phyloP scores from a whole-genome alignment of 2,329 filamentous ascomycete genomes.

The Colletotrichum gloeosporioides region DNA sequence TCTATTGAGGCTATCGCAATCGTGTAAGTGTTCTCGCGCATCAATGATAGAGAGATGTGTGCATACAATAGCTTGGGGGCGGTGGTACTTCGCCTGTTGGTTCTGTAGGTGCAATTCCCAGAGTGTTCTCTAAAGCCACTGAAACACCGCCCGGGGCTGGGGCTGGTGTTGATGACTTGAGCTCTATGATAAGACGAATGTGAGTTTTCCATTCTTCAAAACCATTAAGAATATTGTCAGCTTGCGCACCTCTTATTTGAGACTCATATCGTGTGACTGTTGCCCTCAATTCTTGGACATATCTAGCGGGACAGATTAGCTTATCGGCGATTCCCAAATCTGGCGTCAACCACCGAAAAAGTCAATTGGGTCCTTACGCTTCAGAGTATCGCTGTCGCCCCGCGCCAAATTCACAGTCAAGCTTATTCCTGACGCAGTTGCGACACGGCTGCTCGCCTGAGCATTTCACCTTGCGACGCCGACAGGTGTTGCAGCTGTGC shows the following conservation, averaged over 20 bases:
- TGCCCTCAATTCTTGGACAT: constrained; percentile 14
- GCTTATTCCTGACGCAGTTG: constrained; percentile 35
- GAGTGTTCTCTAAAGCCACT: background rate
- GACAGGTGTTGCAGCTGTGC: constrained; percentile 26
- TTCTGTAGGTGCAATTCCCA: constrained; percentile 13
- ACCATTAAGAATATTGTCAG: fast-evolving
- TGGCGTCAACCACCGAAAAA: background rate
- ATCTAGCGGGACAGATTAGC: background rate
- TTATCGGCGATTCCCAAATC: background rate
- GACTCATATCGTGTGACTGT: constrained; percentile 6
- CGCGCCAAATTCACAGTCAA: constrained; percentile 35
- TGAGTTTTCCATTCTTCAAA: background rate
- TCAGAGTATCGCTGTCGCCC: constrained; percentile 20
- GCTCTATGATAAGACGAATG: background rate
- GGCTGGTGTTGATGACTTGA: background rate
- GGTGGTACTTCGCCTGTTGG: constrained; percentile 14
- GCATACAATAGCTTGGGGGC: constrained; percentile 4
- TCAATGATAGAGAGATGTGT: background rate
- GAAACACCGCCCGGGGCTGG: background rate
- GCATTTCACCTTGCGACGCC: constrained; percentile 39
- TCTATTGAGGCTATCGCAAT: constrained; percentile 6
- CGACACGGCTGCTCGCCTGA: constrained; percentile 36
- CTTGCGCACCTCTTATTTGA: background rate
- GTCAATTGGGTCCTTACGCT: background rate
- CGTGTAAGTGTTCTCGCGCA: background rate